A percentile compares a stretch with the other conserved stretches of the same genome.
Conservation (phyloP, 768 basidiomycete genomes). For the Lyophyllum semitale region DNA sequence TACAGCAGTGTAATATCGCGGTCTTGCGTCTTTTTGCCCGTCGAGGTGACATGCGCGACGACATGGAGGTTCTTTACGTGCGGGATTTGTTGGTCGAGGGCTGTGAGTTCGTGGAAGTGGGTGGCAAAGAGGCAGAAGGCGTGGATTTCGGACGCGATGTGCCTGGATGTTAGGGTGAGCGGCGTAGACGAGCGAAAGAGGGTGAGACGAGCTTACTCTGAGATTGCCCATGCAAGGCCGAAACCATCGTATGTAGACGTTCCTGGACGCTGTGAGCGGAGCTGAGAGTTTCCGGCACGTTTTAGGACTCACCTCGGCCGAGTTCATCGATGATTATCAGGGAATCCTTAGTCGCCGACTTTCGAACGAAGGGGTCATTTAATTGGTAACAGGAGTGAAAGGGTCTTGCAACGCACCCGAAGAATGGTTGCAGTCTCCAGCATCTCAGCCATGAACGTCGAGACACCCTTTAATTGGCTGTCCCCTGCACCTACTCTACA, state of each 20-base stretch:
- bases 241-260: constrained; percentile 98
- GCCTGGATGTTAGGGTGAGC: constrained; percentile 43
- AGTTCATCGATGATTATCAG: constrained; percentile 98
- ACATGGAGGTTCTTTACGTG: constrained; percentile 96
- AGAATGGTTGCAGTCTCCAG: constrained; percentile 96
- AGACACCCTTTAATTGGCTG: constrained; percentile 95
- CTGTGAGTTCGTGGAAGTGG: constrained; percentile 96
- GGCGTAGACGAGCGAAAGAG: not conserved
- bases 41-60: constrained; percentile 86
- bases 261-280: constrained; percentile 40
- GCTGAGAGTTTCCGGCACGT: not conserved
- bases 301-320: constrained; percentile 63
- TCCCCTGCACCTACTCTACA: constrained; percentile 98
- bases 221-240: constrained; percentile 98
- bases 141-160: constrained; percentile 90
- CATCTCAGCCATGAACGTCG: constrained; percentile 99
- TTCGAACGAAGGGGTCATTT: not conserved
- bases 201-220: constrained; percentile 65
- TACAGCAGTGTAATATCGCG: constrained; percentile 91
- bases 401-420: constrained; percentile 48
- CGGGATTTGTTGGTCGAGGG: constrained; percentile 79
- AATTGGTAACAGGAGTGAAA: not conserved
- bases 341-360: constrained; percentile 92
- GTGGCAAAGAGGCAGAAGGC: constrained; percentile 97
- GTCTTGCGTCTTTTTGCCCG: constrained; percentile 64